Conservation (phyloP, 169 alveolate species). For the Cytauxzoon felis region DNA sequence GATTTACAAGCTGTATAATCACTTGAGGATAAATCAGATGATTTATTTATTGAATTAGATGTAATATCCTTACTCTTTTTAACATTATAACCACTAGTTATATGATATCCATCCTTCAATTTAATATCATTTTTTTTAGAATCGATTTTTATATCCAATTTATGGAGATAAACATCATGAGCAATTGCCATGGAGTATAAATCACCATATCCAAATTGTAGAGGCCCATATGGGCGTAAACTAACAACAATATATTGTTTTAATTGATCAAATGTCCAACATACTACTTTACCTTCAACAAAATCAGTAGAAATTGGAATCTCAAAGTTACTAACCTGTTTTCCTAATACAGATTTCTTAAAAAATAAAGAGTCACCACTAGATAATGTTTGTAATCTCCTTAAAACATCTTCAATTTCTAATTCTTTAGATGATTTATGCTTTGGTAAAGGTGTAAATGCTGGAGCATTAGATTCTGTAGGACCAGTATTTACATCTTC, state of each 20-base stretch:
- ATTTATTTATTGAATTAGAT: too few relatives aligned
- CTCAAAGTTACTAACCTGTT: neutral
- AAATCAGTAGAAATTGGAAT: slow-evolving; percentile 12
- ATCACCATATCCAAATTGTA: slow-evolving; percentile 48
- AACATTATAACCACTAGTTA: too few relatives aligned
- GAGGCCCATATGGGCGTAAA: slow-evolving; percentile 34
- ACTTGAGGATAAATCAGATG: too few relatives aligned
- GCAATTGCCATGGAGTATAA: slow-evolving; percentile 48
- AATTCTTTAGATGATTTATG: slow-evolving; percentile 22
- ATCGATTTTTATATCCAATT: slow-evolving; percentile 11
- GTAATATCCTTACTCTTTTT: too few relatives aligned
- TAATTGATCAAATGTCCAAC: slow-evolving; percentile 22
- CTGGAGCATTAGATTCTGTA: neutral
- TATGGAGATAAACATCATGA: slow-evolving; percentile 30
- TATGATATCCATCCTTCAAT: too few relatives aligned
- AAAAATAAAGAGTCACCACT: slow-evolving; percentile 46
- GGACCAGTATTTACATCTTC: neutral
- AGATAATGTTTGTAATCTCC: slow-evolving; percentile 41
- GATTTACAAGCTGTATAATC: too few relatives aligned
- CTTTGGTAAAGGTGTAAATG: neutral
- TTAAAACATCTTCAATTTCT: slow-evolving; percentile 48
- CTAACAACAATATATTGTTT: slow-evolving; percentile 28
- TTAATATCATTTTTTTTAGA: too few relatives aligned
- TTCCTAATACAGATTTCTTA: slow-evolving; percentile 19
- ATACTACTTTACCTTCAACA: slow-evolving; percentile 40